phyloP scores from a whole-genome alignment of 805 yeast genomes.

The Kodamaea sagamina region DNA sequence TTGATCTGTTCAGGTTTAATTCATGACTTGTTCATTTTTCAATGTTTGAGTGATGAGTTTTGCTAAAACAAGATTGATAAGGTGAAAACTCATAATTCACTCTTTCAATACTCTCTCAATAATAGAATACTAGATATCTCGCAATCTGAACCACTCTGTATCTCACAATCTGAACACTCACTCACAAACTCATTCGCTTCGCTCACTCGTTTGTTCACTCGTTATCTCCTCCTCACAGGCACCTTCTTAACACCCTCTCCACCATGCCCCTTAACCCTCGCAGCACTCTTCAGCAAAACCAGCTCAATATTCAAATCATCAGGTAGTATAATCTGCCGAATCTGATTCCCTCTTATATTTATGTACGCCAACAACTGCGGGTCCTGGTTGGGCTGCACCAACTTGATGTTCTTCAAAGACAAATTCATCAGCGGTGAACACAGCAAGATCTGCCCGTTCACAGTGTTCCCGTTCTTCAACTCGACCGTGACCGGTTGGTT shows the following conservation, averaged over 20 bases:
- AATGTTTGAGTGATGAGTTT: too few species aligned
- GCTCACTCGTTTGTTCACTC: too few species aligned
- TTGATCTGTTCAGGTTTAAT: too few species aligned
- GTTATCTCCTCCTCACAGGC: slow-evolving; percentile 21
- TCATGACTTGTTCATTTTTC: too few species aligned
- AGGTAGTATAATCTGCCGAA: slow-evolving; percentile 80
- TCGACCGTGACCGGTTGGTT: slow-evolving; percentile 89
- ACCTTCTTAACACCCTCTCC: slow-evolving; percentile 38
- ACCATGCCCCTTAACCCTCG: slow-evolving; percentile 44
- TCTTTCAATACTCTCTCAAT: too few species aligned
- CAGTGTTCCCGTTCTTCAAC: slow-evolving; percentile 84
- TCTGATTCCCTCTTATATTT: slow-evolving; percentile 85
- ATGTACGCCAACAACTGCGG: slow-evolving; percentile 74
- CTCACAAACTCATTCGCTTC: slow-evolving; percentile 15
- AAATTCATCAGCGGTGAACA: slow-evolving; percentile 93
- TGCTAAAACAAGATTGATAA: too few species aligned
- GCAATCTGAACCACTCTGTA: too few species aligned
- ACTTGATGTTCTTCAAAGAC: slow-evolving; percentile 73
- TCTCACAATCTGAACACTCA: too few species aligned
- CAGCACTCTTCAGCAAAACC: slow-evolving; percentile 53
- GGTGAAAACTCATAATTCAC: too few species aligned
- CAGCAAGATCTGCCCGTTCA: slow-evolving; percentile 79
- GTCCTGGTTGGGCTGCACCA: slow-evolving; percentile 70
- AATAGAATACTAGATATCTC: too few species aligned
- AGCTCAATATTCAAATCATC: slow-evolving; percentile 78